Conservation (phyloP, 257 asterid species). For the Solanum megistacrolobum region DNA sequence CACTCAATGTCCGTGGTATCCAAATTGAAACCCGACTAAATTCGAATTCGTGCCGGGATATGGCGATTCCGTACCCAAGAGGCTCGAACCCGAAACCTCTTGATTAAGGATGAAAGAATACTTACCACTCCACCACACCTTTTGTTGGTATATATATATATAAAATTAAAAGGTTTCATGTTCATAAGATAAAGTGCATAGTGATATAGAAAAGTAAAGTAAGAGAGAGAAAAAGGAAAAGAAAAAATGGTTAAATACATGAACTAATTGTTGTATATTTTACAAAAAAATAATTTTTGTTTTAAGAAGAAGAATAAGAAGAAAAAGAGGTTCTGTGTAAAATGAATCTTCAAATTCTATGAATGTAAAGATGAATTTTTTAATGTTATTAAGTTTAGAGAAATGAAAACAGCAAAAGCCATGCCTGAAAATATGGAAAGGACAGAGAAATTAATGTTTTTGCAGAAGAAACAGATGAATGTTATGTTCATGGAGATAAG, state of each 20-base stretch:
- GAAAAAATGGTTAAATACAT: not conserved
- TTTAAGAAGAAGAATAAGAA: not conserved
- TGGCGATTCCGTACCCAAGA: too few species aligned
- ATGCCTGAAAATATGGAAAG: conserved; percentile 32
- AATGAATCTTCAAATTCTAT: not conserved
- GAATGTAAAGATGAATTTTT: conserved; percentile 5
- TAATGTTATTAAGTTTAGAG: conserved; percentile 10
- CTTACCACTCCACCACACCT: too few species aligned
- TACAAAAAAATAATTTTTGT: not conserved
- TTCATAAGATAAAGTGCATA: not conserved
- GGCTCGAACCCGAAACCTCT: too few species aligned
- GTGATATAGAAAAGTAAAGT: not conserved
- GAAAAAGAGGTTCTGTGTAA: not conserved
- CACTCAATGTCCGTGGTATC: rapidly evolving
- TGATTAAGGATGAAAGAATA: too few species aligned
- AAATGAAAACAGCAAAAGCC: conserved; percentile 19
- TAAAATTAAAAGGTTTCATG: not conserved
- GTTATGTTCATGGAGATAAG: conserved; percentile 61
- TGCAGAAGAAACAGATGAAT: conserved; percentile 17
- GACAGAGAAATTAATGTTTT: conserved; percentile 28
- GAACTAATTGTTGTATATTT: not conserved
- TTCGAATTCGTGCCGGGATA: rapidly evolving
- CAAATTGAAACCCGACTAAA: too few species aligned
- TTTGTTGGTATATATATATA: not conserved
- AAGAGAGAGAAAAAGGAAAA: not conserved